A percentile compares a stretch with the other conserved stretches of the same genome.
phyloP scores from a whole-genome alignment of 78 protist genomes.

The Speleostelium caveatum region DNA sequence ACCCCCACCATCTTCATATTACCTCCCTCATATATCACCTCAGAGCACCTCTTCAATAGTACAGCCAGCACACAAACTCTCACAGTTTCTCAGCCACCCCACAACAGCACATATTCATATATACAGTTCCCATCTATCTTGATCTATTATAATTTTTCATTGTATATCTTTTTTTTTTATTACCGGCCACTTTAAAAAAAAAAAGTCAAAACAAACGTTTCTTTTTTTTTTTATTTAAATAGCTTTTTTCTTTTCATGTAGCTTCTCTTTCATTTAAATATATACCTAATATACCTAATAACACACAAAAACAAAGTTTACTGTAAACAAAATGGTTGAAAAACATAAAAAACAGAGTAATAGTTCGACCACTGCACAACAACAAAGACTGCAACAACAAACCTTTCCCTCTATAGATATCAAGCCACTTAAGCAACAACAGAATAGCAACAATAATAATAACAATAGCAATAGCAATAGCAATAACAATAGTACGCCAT shows the following conservation, averaged over 20 bases:
- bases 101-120: too few species aligned
- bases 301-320: background rate
- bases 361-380: too few species aligned
- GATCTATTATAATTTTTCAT: too few species aligned
- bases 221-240: too few species aligned
- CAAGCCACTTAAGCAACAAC: background rate
- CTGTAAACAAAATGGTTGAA: background rate
- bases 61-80: too few species aligned
- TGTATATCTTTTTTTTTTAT: too few species aligned
- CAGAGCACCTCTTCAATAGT: too few species aligned
- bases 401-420: background rate
- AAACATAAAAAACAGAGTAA: too few species aligned
- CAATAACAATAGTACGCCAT: background rate
- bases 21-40: too few species aligned
- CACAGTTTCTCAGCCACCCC: too few species aligned
- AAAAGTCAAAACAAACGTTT: background rate
- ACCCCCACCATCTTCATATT: too few species aligned
- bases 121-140: too few species aligned
- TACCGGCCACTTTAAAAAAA: background rate
- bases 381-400: background rate
- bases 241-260: background rate
- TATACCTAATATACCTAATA: background rate
- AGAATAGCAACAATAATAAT: background rate
- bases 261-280: background rate
- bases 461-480: conserved; percentile 11